These are phyloP conservation scores for Globisporangium alternatum DNA, from an alignment of 352 stramenopile species.

Conservation along the genomic window DNA sequence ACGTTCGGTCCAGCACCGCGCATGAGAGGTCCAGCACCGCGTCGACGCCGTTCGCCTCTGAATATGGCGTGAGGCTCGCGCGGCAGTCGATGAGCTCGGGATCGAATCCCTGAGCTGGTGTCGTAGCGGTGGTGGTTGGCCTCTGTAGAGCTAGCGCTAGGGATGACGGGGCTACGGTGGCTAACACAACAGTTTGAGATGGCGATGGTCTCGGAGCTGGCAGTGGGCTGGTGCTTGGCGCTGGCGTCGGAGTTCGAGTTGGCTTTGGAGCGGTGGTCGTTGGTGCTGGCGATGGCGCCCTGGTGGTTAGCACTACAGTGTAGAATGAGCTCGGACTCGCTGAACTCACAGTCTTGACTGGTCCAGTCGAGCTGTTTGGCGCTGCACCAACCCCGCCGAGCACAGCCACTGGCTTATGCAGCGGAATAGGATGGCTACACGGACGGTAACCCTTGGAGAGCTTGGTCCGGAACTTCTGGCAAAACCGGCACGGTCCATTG, in stretches of 20 bases:
- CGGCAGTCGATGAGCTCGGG: constrained; percentile 2
- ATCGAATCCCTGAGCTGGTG: background rate
- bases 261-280: background rate
- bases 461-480: constrained; percentile 5
- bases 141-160: background rate
- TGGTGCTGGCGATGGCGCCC: background rate
- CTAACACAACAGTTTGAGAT: background rate
- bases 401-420: background rate
- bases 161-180: background rate
- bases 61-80: background rate
- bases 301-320: background rate
- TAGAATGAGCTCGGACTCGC: background rate
- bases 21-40: background rate
- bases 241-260: background rate
- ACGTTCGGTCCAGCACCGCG: background rate
- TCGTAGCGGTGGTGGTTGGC: background rate
- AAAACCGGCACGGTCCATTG: background rate
- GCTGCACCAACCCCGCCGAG: background rate
- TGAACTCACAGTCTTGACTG: background rate
- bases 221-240: no score
- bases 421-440: background rate
- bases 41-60: background rate
- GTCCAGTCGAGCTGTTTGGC: background rate
- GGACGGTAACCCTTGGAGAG: constrained; percentile 1
- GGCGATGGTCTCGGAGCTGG: background rate